phyloP scores from a whole-genome alignment of 176 grass and related monocot genomes.

The Eragrostis nindensis region DNA sequence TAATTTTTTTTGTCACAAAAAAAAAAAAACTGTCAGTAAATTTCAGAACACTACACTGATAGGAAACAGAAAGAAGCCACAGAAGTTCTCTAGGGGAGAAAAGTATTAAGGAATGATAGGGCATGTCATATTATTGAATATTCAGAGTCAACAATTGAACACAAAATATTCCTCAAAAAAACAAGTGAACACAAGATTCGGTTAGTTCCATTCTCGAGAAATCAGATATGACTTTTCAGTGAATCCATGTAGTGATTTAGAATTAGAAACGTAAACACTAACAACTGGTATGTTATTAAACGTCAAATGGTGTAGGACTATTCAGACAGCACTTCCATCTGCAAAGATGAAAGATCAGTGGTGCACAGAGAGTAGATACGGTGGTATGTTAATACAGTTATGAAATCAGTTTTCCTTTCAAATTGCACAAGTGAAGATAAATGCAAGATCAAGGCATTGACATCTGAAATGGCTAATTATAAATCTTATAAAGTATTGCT shows the following conservation, averaged over 20 bases:
- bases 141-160: neutral
- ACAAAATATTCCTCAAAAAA: too few relatives aligned
- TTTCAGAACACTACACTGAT: neutral
- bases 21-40: neutral
- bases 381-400: neutral
- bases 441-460: neutral
- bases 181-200: neutral
- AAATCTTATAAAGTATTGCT: neutral
- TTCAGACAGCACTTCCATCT: neutral
- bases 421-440: neutral
- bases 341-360: neutral
- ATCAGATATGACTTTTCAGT: neutral
- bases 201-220: neutral
- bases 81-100: neutral
- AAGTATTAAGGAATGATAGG: neutral
- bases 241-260: neutral
- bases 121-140: neutral
- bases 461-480: neutral
- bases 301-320: too few relatives aligned
- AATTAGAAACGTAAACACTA: conserved; percentile 1
- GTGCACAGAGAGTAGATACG: neutral
- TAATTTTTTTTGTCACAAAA: too few relatives aligned
- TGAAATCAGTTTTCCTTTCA: neutral
- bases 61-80: neutral
- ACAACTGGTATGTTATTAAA: neutral